phyloP scores from a whole-genome alignment of 257 asterid species.

The Jaltomata sinuosa region DNA sequence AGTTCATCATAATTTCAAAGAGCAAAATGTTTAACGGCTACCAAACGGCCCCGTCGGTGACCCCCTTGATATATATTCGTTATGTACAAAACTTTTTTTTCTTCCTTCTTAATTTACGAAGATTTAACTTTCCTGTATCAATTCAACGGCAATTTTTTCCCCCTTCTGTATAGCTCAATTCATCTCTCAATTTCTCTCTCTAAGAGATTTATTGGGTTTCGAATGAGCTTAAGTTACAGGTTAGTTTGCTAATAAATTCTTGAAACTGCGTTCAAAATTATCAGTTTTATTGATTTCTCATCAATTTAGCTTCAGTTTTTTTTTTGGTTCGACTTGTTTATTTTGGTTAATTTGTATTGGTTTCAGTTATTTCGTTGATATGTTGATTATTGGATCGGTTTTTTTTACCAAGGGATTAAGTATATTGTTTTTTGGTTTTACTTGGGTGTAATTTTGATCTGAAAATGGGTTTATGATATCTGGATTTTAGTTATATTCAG shows the following conservation, averaged over 20 bases:
- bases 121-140: conserved; percentile 9
- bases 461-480: conserved; percentile 31
- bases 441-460: conserved; percentile 15
- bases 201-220: conserved; percentile 14
- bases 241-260: conserved; percentile 7
- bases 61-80: conserved; percentile 55
- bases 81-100: conserved; percentile 41
- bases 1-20: no score
- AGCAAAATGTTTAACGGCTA: conserved; percentile 25
- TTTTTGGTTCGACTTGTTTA: background rate
- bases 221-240: background rate
- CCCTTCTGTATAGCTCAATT: background rate
- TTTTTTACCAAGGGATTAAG: background rate
- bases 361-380: background rate
- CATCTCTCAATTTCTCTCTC: conserved; percentile 4
- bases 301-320: conserved; percentile 7
- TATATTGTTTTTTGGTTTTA: background rate
- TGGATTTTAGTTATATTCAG: conserved; percentile 24
- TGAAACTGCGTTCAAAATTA: background rate
- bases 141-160: conserved; percentile 71
- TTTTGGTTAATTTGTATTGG: background rate
- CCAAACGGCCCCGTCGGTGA: conserved; percentile 61
- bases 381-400: background rate
- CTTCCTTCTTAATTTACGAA: conserved; percentile 1
- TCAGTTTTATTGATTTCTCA: conserved; percentile 9